Base-by-base conservation (phyloP, 768 basidiomycete species). In the Phylloporus sp. region DNA sequence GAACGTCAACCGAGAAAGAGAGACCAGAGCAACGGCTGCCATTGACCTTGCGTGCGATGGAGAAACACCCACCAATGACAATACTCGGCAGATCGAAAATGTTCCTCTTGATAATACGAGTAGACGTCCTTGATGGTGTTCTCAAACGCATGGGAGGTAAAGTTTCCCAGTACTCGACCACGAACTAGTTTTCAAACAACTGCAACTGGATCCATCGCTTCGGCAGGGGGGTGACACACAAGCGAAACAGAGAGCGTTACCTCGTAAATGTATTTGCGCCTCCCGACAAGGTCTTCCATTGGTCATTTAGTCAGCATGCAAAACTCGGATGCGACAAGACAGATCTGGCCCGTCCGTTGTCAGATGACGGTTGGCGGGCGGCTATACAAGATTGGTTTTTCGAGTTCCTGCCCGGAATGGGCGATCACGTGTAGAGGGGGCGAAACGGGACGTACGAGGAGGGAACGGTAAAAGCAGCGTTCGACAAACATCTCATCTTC, bases 401-500 rank as follows among this genome's bases (percentile, higher is more conserved):
- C 92, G 51, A 97, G 79, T 75, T 98, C 95, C 92, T 95, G 44
- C 13, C 22, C 0, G 6, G 7, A 3, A 23, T 39, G 10, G 10
- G n/a, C n/a, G n/a, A 28, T 58, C 18, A 57, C 29, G 36, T 40
- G 23, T n/a, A 48, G n/a, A 18, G 43, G 41, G 44, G 32, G n/a
- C 16, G 12, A 42, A 58, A 38, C 18, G 27, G 44, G 20, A 41
- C 73, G 80, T 62, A 95, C 92, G 61, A 97, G 77, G 53, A 98
- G 73, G 28, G 93, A 91, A 45, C 95, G 78, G 70, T 97, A 95
- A 67, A 98, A 95, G 59, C 91, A 95, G 64, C 86, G 86, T 72
- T 98, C 95, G 46, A 95, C 87, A 69, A 98, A 97, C 3, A 95
- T 80, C 68, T 97, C 95, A 71, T 98, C 95, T 61, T 97, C 94